Base-by-base conservation (phyloP, 2,329 filamentous ascomycete genomes). In the Penicillium sp. region DNA sequence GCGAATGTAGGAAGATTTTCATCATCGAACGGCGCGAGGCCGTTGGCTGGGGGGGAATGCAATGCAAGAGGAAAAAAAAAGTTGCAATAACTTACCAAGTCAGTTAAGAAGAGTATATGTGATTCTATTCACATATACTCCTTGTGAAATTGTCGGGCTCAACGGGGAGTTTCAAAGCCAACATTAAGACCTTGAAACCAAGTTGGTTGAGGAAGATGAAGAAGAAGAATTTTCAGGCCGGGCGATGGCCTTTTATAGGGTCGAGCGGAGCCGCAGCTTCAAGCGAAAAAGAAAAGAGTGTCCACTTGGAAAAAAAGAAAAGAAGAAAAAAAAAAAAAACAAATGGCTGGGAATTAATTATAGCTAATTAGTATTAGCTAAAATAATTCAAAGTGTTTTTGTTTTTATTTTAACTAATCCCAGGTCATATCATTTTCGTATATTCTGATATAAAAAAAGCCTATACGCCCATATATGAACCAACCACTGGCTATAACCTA, bases 1-100 rank as follows among this genome's bases (percentile, higher is more conserved):
- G 71, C 74, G 74, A 76, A 76, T 75, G 73, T 75, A 72, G 72
- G 71, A 74, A 69, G 60, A 38, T 72, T 76, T 75, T 75, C 74
- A 76, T 76, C 74, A 75, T 75, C 67, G 62, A 61, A 71, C 62
- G 58, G 58, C 59, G 15, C 47, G 25, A 56, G 48, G 64, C 65
- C 62, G 51, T 49, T 64, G 62, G 67, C 61, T 65, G 63, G 58
- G 47, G 50, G 41, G 50, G 41, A 33, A 51, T 47, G 48, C 47
- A 50, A 46, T 21, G 47, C 38, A 53, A 42, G 56, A 56, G 54
- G 54, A 58, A 50, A 59, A 53, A 1, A 38, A 48, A 52, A 31
- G 21, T 17, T 25, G 1, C 27, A 64, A 64, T 66, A 64, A 67
- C 67, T 65, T 63, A 69, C 67, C 62, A 57, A 64, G 54, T 66